Evolutionary conservation across 75 land plant species (phyloP).

Genomic region (Ceratopteris richardii): DNA sequence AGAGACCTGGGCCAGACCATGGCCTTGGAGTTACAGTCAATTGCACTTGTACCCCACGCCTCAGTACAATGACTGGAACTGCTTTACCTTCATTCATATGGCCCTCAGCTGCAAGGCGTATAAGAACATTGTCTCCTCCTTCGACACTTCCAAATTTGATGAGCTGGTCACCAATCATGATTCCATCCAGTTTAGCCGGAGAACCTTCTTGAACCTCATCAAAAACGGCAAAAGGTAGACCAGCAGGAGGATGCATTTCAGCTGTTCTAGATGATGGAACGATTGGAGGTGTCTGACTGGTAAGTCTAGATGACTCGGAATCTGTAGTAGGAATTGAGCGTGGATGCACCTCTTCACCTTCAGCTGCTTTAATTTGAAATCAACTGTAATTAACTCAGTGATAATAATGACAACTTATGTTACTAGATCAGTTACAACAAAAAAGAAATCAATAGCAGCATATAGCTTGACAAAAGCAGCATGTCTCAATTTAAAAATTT

Average conservation of each 20-base stretch:
- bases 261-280: no score
- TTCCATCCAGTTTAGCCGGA: conserved; percentile 79
- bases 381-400: neutral
- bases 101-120: conserved; percentile 66
- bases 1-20: conserved; percentile 82
- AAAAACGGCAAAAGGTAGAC: conserved; percentile 72
- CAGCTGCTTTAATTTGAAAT: conserved; percentile 6
- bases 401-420: no score
- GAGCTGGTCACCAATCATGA: conserved; percentile 78
- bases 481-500: neutral
- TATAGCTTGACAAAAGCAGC: no score
- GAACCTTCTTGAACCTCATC: conserved; percentile 86
- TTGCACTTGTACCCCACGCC: conserved; percentile 58
- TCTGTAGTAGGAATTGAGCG: neutral
- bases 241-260: conserved; percentile 24
- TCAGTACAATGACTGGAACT: conserved; percentile 46
- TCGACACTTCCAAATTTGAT: conserved; percentile 84
- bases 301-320: neutral
- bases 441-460: no score
- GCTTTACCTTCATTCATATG: conserved; percentile 48
- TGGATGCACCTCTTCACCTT: conserved; percentile 16
- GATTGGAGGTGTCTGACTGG: neutral
- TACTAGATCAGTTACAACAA: no score
- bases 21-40: conserved; percentile 70
- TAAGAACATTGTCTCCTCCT: conserved; percentile 43